Base-by-base conservation (phyloP, 805 yeast genomes). In the Hanseniaspora occidentalis region DNA sequence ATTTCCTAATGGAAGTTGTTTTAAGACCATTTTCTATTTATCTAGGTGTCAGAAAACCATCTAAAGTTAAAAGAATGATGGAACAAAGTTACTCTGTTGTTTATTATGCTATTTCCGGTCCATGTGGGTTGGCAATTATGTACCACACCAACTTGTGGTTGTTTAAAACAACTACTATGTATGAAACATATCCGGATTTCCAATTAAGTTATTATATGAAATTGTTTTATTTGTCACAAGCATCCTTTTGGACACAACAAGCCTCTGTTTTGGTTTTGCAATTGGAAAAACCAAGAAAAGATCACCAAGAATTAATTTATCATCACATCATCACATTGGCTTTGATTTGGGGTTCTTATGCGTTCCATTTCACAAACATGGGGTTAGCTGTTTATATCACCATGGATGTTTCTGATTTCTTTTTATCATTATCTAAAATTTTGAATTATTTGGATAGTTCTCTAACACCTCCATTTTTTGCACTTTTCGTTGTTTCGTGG, bases 221-320 rank as follows among this genome's bases (percentile, higher is more conserved):
- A 64, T 59, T 76, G 11, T 92, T 81, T 57, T 92, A 92, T 58
- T 66, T 92, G 45, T 77, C 83, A 33, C 97, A 92, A 65, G 96
- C 97, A 5, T 82, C 96, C 4, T 92, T 85, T 61, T 92, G 99
- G 99, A 77, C 86, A 18, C 99, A 92, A 65, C 98, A 92, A 64
- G 79, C 94, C 1, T 77, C 83, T 31, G 82, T 92, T 24, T 67
- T 92, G 47, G 64, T 76, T 36, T 68, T 92, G 47, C 95, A 82
- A 60, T 70, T 92, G 45, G 99, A 92, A 62, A 84, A 84, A 59
- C 97, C 96, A 43, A 74, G 99, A 61, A 88, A 86, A 61, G 99
- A 92, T 60, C 88, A 78, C 63, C 66, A 77, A 51, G 98, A 92
- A 62, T 71, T 92, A 45, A 84, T 89, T 31, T 77, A 84, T 60